Evolutionary conservation across 129 eudicot genomes (phyloP).

Genomic region (Calendula officinalis): DNA sequence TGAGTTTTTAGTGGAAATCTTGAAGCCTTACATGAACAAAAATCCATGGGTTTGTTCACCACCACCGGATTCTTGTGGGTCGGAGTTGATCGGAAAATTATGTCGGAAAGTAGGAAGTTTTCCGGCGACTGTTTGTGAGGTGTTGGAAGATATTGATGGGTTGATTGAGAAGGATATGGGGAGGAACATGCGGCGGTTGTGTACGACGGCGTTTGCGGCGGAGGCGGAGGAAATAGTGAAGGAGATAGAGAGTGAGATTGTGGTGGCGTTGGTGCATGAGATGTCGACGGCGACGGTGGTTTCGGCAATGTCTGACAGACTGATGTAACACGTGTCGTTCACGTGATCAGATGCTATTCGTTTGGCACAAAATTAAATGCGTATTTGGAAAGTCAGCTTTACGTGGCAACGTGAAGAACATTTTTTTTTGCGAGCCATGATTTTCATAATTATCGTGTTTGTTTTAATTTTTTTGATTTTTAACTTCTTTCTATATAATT

Average conservation of each 20-base stretch:
- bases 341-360: slow-evolving; percentile 58
- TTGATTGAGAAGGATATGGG: slow-evolving; percentile 53
- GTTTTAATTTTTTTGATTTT: too few relatives aligned
- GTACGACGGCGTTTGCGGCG: slow-evolving; percentile 29
- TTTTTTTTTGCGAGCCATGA: too few relatives aligned
- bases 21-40: slow-evolving; percentile 38
- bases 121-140: slow-evolving; percentile 49
- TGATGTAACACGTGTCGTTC: slow-evolving; percentile 39
- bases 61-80: slow-evolving; percentile 15
- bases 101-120: slow-evolving; percentile 36
- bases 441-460: too few relatives aligned
- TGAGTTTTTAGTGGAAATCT: slow-evolving; percentile 45
- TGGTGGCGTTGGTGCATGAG: slow-evolving; percentile 59
- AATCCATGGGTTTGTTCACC: slow-evolving; percentile 23
- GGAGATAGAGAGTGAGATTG: slow-evolving; percentile 59
- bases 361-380: slow-evolving; percentile 18
- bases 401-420: slow-evolving; percentile 10
- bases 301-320: slow-evolving; percentile 36
- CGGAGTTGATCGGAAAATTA: slow-evolving; percentile 29
- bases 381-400: slow-evolving; percentile 18
- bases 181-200: background rate
- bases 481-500: too few relatives aligned
- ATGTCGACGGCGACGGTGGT: slow-evolving; percentile 24
- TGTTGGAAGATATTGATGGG: slow-evolving; percentile 63
- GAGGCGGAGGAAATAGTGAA: slow-evolving; percentile 50